Evolutionary conservation across 2,329 filamentous ascomycete genomes (phyloP).

Genomic region (Paraconiothyrium brasiliense): DNA sequence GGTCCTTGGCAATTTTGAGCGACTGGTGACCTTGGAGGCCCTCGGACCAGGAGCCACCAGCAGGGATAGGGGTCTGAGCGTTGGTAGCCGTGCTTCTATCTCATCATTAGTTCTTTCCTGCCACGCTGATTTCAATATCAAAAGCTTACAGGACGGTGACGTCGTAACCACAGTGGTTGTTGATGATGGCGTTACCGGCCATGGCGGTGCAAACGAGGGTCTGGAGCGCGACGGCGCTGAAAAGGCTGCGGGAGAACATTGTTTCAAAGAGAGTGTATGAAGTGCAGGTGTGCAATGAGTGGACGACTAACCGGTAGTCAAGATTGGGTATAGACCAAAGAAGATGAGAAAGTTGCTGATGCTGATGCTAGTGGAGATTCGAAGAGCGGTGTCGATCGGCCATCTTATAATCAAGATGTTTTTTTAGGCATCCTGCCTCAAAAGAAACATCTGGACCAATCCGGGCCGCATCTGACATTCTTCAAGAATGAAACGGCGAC

Average conservation of each 20-base stretch:
- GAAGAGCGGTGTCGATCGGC: slow-evolving; percentile 3
- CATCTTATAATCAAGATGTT: slow-evolving; percentile 9
- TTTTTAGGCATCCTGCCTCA: slow-evolving; percentile 5
- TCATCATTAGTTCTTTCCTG: not conserved
- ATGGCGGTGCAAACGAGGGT: slow-evolving; percentile 18
- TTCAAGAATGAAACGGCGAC: slow-evolving; percentile 9
- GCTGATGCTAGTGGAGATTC: slow-evolving; percentile 14
- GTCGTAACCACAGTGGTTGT: slow-evolving; percentile 23
- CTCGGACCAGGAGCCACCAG: slow-evolving; percentile 15
- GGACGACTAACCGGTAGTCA: slow-evolving; percentile 26
- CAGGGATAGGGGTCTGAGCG: slow-evolving; percentile 7
- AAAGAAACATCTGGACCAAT: not conserved
- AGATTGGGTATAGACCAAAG: slow-evolving; percentile 15
- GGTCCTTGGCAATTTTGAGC: slow-evolving; percentile 21
- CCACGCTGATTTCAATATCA: not conserved
- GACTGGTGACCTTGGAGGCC: slow-evolving; percentile 12
- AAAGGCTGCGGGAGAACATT: slow-evolving; percentile 18
- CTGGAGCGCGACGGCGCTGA: slow-evolving; percentile 19
- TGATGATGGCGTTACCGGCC: slow-evolving; percentile 20
- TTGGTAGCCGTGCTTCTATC: slow-evolving; percentile 15
- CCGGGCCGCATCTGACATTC: slow-evolving; percentile 9
- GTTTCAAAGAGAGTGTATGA: slow-evolving; percentile 15
- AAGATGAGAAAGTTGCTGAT: slow-evolving; percentile 12
- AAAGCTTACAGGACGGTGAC: slow-evolving; percentile 17
- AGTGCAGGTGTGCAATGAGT: slow-evolving; percentile 21